phyloP scores from a whole-genome alignment of 2,329 filamentous ascomycete species.

The Cercospora sesami region DNA sequence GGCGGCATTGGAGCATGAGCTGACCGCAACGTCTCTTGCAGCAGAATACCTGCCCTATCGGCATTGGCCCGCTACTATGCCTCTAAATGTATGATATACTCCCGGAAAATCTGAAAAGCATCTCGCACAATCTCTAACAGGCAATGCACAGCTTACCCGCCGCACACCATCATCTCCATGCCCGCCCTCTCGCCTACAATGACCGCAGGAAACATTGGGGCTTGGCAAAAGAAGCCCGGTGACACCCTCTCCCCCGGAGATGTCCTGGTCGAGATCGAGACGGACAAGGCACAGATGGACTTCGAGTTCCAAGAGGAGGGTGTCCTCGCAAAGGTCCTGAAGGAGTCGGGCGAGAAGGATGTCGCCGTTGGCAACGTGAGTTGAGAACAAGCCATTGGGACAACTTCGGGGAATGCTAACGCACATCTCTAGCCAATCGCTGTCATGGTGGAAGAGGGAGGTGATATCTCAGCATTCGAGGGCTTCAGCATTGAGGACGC shows the following conservation, averaged over 20 bases:
- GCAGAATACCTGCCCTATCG: slow-evolving; percentile 55
- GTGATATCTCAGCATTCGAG: slow-evolving; percentile 84
- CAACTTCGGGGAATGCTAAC: slow-evolving; percentile 23
- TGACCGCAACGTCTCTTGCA: slow-evolving; percentile 32
- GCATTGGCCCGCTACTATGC: slow-evolving; percentile 67
- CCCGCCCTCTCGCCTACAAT: slow-evolving; percentile 97
- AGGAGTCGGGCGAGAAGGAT: slow-evolving; percentile 91
- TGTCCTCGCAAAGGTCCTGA: slow-evolving; percentile 89
- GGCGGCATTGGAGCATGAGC: slow-evolving; percentile 5
- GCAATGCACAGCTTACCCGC: slow-evolving; percentile 75
- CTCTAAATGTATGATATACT: slow-evolving; percentile 60
- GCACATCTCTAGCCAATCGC: slow-evolving; percentile 74
- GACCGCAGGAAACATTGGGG: slow-evolving; percentile 92
- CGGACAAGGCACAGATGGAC: slow-evolving; percentile 99
- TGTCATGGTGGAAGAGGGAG: slow-evolving; percentile 87
- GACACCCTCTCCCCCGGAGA: slow-evolving; percentile 86
- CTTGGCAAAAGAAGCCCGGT: slow-evolving; percentile 96
- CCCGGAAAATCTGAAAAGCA: slow-evolving; percentile 9
- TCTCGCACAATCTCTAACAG: slow-evolving; percentile 36
- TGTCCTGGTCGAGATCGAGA: slow-evolving; percentile 82
- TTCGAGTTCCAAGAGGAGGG: slow-evolving; percentile 99
- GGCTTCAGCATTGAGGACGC: slow-evolving; percentile 86
- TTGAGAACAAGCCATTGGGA: slow-evolving; percentile 32
- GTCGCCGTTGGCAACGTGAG: slow-evolving; percentile 90
- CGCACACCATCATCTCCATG: slow-evolving; percentile 96